A percentile compares a stretch with the other conserved stretches of the same genome.
These are phyloP conservation scores for Mucor lusitanicus DNA, from an alignment of 371 early-diverging fungal genomes.

Conservation along the genomic window DNA sequence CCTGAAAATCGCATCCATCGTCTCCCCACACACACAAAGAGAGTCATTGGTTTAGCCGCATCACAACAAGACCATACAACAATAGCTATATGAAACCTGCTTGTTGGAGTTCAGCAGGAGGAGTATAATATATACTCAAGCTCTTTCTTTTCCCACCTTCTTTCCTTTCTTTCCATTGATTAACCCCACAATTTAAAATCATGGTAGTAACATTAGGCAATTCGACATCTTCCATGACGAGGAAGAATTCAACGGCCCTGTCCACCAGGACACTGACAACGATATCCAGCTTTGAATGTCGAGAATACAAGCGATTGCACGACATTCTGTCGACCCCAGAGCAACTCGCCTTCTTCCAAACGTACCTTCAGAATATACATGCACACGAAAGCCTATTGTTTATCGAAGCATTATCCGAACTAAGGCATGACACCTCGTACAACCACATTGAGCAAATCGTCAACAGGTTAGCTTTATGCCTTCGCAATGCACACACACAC, in stretches of 20 bases:
- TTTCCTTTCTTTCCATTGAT: not conserved
- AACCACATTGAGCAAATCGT: slow-evolving; percentile 20
- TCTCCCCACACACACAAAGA: not conserved
- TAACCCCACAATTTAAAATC: not conserved
- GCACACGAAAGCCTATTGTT: slow-evolving; percentile 39
- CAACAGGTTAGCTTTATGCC: slow-evolving; percentile 21
- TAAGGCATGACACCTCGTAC: slow-evolving; percentile 19
- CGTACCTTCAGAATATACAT: slow-evolving; percentile 25
- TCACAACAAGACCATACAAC: not conserved
- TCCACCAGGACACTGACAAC: not conserved
- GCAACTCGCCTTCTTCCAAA: slow-evolving; percentile 28
- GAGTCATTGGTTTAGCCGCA: not conserved
- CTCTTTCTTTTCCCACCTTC: slow-evolving; percentile 6
- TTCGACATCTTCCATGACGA: not conserved
- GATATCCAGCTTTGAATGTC: slow-evolving; percentile 2
- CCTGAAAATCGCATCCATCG: not conserved
- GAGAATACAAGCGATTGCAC: slow-evolving; percentile 20
- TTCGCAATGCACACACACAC: no score
- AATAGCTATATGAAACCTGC: not conserved
- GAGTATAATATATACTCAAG: no score
- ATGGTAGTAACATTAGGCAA: not conserved
- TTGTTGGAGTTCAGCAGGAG: not conserved
- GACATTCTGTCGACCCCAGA: slow-evolving; percentile 28
- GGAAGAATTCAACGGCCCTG: not conserved
- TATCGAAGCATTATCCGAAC: slow-evolving; percentile 32